These are phyloP conservation scores for Rhynchospora tenuis DNA, from an alignment of 176 grass and related monocot genomes.

Conservation along the genomic window DNA sequence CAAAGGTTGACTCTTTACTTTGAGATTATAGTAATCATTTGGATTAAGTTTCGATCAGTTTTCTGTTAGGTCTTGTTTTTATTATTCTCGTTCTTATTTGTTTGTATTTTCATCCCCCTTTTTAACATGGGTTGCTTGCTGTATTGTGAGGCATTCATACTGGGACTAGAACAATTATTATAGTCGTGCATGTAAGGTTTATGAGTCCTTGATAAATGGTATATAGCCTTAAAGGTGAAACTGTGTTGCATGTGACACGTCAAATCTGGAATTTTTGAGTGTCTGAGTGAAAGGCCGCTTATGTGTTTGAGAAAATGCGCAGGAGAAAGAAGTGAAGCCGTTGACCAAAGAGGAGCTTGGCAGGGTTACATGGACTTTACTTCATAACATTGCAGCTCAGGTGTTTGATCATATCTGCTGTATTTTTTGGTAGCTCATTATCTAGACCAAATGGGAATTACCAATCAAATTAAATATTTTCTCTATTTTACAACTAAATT, in stretches of 20 bases:
- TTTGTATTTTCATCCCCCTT: no score
- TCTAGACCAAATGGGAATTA: neutral
- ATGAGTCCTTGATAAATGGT: no score
- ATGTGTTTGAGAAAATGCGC: conserved; percentile 32
- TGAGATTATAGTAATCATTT: no score
- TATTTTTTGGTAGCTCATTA: neutral
- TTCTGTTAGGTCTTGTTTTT: no score
- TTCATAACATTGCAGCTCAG: conserved; percentile 77
- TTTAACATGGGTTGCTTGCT: no score
- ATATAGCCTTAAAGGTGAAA: conserved; percentile 29
- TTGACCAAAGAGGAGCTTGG: conserved; percentile 93
- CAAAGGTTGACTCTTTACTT: no score
- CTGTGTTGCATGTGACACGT: neutral
- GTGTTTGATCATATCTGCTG: conserved; percentile 46
- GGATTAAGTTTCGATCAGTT: no score
- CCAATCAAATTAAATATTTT: neutral
- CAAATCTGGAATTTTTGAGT: neutral
- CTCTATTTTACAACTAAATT: neutral
- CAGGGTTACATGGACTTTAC: conserved; percentile 84
- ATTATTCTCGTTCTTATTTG: no score
- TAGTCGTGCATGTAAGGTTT: no score
- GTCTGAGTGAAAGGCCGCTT: neutral
- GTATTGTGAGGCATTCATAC: no score
- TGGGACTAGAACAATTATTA: no score
- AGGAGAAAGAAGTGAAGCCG: conserved; percentile 48